Base-by-base conservation (phyloP, 805 yeast species). In the Scheffersomyces ergatensis region DNA sequence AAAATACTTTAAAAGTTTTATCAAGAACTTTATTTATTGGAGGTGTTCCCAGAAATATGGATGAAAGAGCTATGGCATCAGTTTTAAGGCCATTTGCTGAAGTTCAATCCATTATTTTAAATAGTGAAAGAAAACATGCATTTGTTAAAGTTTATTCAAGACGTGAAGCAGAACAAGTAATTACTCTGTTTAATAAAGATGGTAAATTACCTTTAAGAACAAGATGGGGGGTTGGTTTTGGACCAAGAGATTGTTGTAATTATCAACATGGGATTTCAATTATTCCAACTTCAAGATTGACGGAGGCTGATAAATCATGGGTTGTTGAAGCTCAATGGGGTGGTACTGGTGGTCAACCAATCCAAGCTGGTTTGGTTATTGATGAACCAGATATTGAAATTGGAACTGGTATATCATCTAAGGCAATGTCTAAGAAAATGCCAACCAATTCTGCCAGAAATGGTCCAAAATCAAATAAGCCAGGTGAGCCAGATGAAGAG, bases 191-290 rank as follows among this genome's bases (percentile, higher is more conserved):
- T 67, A 80, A 80, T 55, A 80, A 82, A 50, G 83, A 82, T 46
- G 83, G 85, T 31, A 62, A 77, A 8, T 66, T 70, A 58, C 69
- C 79, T 50, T 70, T 93, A 51, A 79, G 98, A 65, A 87, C 95
- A 4, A 78, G 97, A 59, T 93, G 99, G 99, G 99, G 98, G 50
- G 98, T 93, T 47, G 99, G 99, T 1, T 93, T 86, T 57, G 99
- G 99, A 4, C 99, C 99, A 40, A 81, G 99, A 70, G 98, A 93
- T 62, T 92, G 98, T 70, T 88, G 96, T 62, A 95, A 93, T 64
- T 93, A 93, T 64, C 90, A 83, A 57, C 83, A 83, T 43, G 99
- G 99, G 46, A 75, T 83, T 29, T 85, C 96, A 45, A 78, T 89
- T 27, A 89, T 93, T 46, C 97, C 98, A 13, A 67, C 93, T 37